Base-by-base conservation (phyloP, 805 yeast species). In the Yamadazyma paraphyllophila region DNA sequence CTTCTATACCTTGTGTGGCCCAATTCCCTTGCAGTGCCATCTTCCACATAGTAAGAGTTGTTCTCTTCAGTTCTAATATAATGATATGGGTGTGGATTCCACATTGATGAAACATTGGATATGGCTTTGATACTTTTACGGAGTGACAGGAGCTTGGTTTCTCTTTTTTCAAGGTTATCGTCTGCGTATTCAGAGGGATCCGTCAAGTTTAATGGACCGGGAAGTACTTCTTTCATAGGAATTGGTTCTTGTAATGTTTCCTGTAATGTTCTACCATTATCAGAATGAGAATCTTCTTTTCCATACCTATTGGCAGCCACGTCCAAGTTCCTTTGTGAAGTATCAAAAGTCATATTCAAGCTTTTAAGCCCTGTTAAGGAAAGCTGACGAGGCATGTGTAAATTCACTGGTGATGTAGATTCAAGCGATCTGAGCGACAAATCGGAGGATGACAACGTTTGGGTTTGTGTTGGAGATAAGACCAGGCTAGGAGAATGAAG, bases 11-110 rank as follows among this genome's bases (percentile, higher is more conserved):
- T 71, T n/a, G 64, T 63, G n/a, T 77, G 74, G 0, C 87, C 77
- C 2, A 60, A 65, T 1, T 56, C 62, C 39, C 80, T 67, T 14
- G 74, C 78, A 2, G 68, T 66, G 1, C 57, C 61, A 20, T 75
- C 69, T 0, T 63, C 71, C 7, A 82, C 74, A 52, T 66, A 79
- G 49, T 67, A 75, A 2, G 71, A 70, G 53, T 82, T 86, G 5
- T 45, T 36, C 27, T 74, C 77, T 12, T 55, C 56, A 2, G 53
- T 54, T 25, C 70, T 73, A 24, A 71, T 72, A 59, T 77, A 89
- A 62, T 89, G 96, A 26, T 71, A 71, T 0, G 88, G 83, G 25
- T 72, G 68, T 0, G 87, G 78, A 9, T 71, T 63, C 85, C 87
- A 82, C 79, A 66, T 57, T 24, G 55, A 61, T 6, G 62, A 54